Evolutionary conservation across 345 rosid genomes (phyloP), one percentile per base, ranked within the genome.

Genomic region (Bruguiera gymnorhiza): DNA sequence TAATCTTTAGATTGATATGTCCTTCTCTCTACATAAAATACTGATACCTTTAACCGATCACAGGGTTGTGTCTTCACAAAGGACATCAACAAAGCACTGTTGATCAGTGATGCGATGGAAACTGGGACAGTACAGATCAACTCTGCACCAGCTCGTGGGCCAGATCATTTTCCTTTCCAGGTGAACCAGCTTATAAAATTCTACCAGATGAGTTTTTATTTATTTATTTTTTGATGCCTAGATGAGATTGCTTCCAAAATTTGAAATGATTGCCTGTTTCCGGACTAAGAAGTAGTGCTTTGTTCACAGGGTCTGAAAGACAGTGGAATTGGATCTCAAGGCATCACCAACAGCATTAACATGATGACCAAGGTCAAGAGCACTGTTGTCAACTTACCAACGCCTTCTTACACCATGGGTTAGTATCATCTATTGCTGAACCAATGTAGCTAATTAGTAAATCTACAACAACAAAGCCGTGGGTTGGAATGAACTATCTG

Each of bases 311-410:
- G 99, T 62, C 69, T 95, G 56, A 95, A 95, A 83, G 99, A 95
- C 73, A 95, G 99, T 76, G 99, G 99, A 60, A 92, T 95, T 31
- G 99, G 99, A 10, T 95, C 99, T 65, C 99, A 95, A 77, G 99
- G 98, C 39, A 82, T 95, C 66, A 92, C 98, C 69, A 95, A 95
- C 80, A 95, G 99, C 86, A 95, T 95, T 63, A 86, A 85, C 80
- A 84, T 95, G 94, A 95, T 95, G 99, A 84, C 86, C 6, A 95
- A 92, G 79, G 84, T 95, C 70, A 95, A 95, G 86, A 90, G 81
- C 85, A 92, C 96, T 5, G 99, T 95, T 68, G 87, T 95, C 73
- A 95, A 95, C 76, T 73, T 95, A 73, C 98, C 99, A 18, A 66
- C 85, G 70, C 96, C 99, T 62, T 83, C 99, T 56, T 95, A 95